Evolutionary conservation across 495 filamentous ascomycete species (phyloP).

Genomic region (Neurospora sp.): DNA sequence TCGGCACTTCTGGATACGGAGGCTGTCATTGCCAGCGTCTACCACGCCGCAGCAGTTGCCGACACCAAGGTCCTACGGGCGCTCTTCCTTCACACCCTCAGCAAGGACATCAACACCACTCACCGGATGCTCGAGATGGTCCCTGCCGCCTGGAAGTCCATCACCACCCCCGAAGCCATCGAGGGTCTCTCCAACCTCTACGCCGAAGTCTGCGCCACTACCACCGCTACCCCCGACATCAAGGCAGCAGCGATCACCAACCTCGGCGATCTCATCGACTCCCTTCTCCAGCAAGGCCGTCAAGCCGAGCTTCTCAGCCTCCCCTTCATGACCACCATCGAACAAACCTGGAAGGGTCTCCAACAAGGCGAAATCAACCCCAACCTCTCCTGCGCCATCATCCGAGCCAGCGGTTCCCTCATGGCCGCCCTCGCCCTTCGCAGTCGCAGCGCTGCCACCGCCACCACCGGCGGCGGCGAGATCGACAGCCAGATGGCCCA

Average conservation of each 20-base stretch:
- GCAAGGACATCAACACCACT: slow-evolving; percentile 20
- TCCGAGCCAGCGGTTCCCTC: slow-evolving; percentile 33
- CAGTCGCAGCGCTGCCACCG: background rate
- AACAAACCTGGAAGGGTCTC: slow-evolving; percentile 22
- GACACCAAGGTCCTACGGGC: slow-evolving; percentile 9
- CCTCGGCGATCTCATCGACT: slow-evolving; percentile 25
- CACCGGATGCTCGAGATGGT: slow-evolving; percentile 20
- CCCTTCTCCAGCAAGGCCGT: slow-evolving; percentile 4
- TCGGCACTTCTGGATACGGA: slow-evolving; percentile 20
- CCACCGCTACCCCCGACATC: slow-evolving; percentile 21
- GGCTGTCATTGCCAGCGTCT: slow-evolving; percentile 7
- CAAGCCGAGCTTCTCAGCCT: background rate
- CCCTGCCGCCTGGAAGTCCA: slow-evolving; percentile 16
- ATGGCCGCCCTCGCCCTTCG: slow-evolving; percentile 19
- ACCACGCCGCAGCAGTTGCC: slow-evolving; percentile 7
- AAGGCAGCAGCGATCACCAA: slow-evolving; percentile 27
- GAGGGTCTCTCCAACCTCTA: slow-evolving; percentile 18
- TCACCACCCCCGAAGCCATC: background rate
- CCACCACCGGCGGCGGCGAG: background rate
- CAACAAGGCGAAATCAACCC: slow-evolving; percentile 30
- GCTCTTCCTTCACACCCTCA: slow-evolving; percentile 6
- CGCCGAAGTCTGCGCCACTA: slow-evolving; percentile 10
- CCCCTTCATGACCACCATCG: slow-evolving; percentile 11
- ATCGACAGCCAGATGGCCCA: slow-evolving; percentile 7
- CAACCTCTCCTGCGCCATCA: slow-evolving; percentile 31